Evolutionary conservation across 345 rosid genomes (phyloP).

Genomic region (Turnera subulata): DNA sequence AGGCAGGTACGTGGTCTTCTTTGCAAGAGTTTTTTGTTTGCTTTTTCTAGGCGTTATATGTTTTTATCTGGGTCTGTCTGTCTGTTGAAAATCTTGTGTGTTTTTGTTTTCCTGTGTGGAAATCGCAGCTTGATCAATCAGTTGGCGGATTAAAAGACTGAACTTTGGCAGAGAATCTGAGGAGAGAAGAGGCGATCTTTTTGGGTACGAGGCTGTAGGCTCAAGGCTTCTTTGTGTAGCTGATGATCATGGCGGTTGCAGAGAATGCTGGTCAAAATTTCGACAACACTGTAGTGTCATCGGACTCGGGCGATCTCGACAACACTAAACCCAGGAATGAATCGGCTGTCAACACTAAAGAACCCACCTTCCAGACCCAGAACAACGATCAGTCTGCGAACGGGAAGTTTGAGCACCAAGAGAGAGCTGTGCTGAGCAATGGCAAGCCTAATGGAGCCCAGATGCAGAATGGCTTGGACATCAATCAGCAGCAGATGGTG

Average conservation of each 20-base stretch:
- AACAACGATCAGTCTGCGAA: conserved; percentile 20
- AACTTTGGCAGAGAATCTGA: conserved; percentile 29
- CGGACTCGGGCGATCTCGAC: conserved; percentile 44
- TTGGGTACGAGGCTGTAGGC: background rate
- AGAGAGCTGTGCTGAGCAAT: conserved; percentile 16
- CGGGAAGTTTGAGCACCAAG: conserved; percentile 26
- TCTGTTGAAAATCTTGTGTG: too few species aligned
- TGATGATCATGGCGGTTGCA: conserved; percentile 81
- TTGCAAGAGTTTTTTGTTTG: conserved; percentile 1
- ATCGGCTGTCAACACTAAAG: conserved; percentile 19
- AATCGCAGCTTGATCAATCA: conserved; percentile 8
- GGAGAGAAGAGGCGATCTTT: conserved; percentile 19
- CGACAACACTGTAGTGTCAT: conserved; percentile 48
- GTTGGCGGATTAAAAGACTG: background rate
- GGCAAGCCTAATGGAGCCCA: conserved; percentile 25
- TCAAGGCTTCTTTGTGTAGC: background rate
- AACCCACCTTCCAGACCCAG: background rate
- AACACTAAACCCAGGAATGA: conserved; percentile 49
- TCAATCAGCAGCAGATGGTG: conserved; percentile 20
- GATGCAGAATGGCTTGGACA: conserved; percentile 34
- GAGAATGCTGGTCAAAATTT: conserved; percentile 86
- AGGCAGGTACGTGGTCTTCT: conserved; percentile 19
- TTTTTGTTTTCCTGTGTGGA: conserved; percentile 2
- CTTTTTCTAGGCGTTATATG: background rate
- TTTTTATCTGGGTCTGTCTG: conserved; percentile 8